phyloP scores from a whole-genome alignment of 2,329 filamentous ascomycete genomes.

The Penicillium sp. region DNA sequence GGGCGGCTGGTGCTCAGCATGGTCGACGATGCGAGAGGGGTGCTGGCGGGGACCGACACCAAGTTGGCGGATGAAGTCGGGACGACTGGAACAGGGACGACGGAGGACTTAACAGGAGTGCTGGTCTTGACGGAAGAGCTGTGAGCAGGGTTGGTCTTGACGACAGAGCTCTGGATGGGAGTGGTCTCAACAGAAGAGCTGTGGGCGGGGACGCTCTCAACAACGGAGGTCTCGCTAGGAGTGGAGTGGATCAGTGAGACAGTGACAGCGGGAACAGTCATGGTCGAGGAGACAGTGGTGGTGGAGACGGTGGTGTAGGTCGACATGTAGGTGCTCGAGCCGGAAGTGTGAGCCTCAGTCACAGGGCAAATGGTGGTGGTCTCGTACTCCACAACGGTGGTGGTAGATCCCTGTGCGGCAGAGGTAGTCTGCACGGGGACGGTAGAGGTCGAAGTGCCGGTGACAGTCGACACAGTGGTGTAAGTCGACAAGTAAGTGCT shows the following conservation, averaged over 20 bases:
- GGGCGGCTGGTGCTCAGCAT: slow-evolving; percentile 1
- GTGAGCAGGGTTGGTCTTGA: no score
- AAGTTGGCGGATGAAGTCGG: background rate
- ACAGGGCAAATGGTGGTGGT: slow-evolving; percentile 5
- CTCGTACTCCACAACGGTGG: slow-evolving; percentile 2
- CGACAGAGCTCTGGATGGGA: no score
- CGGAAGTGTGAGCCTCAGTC: slow-evolving; percentile 3
- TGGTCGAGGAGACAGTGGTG: background rate
- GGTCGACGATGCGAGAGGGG: background rate
- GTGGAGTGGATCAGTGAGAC: no score
- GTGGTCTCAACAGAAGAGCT: no score
- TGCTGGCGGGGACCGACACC: background rate
- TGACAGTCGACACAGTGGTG: slow-evolving; percentile 7
- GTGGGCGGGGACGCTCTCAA: no score
- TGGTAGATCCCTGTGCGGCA: background rate
- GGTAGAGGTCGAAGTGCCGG: background rate
- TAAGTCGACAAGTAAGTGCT: slow-evolving; percentile 2
- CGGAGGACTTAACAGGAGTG: background rate
- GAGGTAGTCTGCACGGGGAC: background rate
- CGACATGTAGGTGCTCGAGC: background rate
- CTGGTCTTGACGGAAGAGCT: background rate
- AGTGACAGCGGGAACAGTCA: no score
- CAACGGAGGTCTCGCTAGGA: no score
- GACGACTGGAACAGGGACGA: no score
- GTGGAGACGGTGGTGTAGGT: slow-evolving; percentile 7